These are phyloP conservation scores for Hypoxylon fragiforme DNA, from an alignment of 495 filamentous ascomycete species.

Conservation along the genomic window DNA sequence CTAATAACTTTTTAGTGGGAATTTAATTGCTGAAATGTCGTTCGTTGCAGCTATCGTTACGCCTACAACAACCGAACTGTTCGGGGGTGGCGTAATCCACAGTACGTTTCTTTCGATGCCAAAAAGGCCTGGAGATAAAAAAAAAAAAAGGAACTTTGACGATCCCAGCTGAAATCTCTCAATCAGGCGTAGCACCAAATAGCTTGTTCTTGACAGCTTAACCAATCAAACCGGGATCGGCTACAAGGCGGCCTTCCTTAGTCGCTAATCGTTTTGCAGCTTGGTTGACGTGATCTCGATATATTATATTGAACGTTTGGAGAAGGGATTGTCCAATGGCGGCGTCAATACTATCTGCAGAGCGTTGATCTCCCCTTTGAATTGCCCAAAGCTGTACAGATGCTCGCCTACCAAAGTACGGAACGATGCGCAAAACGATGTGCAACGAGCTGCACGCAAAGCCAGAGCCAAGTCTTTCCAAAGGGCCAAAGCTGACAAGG, in stretches of 20 bases:
- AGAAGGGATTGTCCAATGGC: conserved; percentile 36
- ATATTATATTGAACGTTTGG: conserved; percentile 33
- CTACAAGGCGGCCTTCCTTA: conserved; percentile 27
- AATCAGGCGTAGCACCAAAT: conserved; percentile 29
- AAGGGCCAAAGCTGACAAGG: conserved; percentile 3
- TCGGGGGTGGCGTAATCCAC: conserved; percentile 20
- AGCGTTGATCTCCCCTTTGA: conserved; percentile 4
- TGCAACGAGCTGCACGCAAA: conserved; percentile 15
- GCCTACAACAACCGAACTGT: conserved; percentile 4
- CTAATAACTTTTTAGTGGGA: conserved; percentile 6
- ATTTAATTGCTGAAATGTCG: too few relatives aligned
- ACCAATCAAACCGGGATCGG: conserved; percentile 20
- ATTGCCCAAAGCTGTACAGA: background rate
- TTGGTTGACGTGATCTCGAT: conserved; percentile 37
- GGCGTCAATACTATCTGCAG: conserved; percentile 9
- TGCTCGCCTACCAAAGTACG: background rate
- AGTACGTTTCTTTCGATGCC: conserved; percentile 1
- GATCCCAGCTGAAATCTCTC: conserved; percentile 32
- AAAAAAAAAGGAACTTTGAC: conserved; percentile 9
- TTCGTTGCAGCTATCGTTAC: too few relatives aligned
- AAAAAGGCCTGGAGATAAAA: conserved; percentile 13
- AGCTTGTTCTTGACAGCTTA: conserved; percentile 15
- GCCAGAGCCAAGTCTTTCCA: background rate
- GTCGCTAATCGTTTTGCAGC: conserved; percentile 32
- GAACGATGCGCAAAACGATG: too few relatives aligned